Base-by-base conservation (phyloP, 305 asterid species). In the Ilex paraguariensis region DNA sequence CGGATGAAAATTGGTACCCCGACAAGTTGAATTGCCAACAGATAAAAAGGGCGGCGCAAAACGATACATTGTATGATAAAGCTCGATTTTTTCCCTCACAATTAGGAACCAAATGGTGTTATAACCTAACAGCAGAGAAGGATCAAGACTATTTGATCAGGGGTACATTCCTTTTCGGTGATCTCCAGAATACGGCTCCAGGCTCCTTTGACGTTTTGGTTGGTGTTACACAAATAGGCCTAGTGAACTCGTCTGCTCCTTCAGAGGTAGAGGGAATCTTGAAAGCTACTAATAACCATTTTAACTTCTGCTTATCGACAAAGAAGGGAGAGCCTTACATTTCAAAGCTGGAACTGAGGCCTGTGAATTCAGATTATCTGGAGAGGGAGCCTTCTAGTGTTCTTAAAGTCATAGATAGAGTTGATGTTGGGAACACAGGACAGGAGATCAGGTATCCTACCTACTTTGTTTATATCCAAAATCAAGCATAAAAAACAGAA, bases 341-440 rank as follows among this genome's bases (percentile, higher is more conserved):
- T 49, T 82, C 86, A 17, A 78, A 70, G 74, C 62, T 84, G 53
- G 88, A 82, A 57, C 58, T 82, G 64, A 70, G 91, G 46, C 82
- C 81, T 60, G 63, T 73, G 10, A 63, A 66, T 63, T 62, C 77
- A 14, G 73, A 66, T 58, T 84, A 82, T 65, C 70, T 77, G 50
- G 58, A 59, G 53, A 53, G 61, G 65, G 65, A 75, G 50, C 64
- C 77, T 64, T 69, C 70, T 13, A 61, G 66, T 42, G 60, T 74
- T 49, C 79, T 84, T 71, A 84, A 77, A 57, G 79, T 81, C 61
- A 73, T 79, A 13, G 76, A 81, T 39, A 77, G 91, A 61, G 80
- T 74, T 28, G 80, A 81, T 51, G 65, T 79, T 3, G 86, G 86
- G 45, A 79, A 71, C 61, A 54, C 4, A 63, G 78, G 14, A 32